Base-by-base conservation (phyloP, 768 basidiomycete genomes). In the Leucocoprinus birnbaumii region DNA sequence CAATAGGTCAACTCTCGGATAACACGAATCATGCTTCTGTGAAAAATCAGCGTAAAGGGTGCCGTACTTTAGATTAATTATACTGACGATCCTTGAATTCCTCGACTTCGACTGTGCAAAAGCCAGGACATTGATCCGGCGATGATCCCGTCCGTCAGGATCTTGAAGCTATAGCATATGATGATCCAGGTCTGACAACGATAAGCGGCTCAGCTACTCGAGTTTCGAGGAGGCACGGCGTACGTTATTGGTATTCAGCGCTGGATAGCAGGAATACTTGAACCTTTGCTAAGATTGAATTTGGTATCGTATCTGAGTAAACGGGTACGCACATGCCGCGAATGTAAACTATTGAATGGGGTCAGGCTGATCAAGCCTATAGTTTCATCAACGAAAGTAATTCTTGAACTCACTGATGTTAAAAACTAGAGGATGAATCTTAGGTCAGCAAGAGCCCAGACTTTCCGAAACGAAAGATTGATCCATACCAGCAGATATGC, bases 91-190 rank as follows among this genome's bases (percentile, higher is more conserved):
- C 43, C 18, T 6, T 42, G 41, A 13, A 52, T 24, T 14, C 51
- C 51, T 14, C 51, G 41, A 31, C 51, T 52, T 22, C 42, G 41
- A 21, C 34, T 41, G 22, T 52, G 43, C 10, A 52, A 31, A 41
- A 43, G 19, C 51, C 51, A 52, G 42, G 21, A 43, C 51, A 52
- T 52, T 16, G 26, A 34, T 22, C 27, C 40, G 6, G 51, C 41
- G 22, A 52, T 52, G 42, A 43, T 21, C 27, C 42, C 51, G 27
- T 52, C 51, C 19, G 51, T 43, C 1, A 52, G 26, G 13, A 52
- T 44, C 27, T 52, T 52, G 42, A 44, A 44, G 22, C 19, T 6
- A n/a, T 52, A 52, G 13, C 41, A 43, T 8, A 44, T 14, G 18
- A 52, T 27, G 16, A 52, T 18, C 42, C 41, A 52, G 51, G 22